Evolutionary conservation across 169 alveolate genomes (phyloP).

Genomic region (Perkinsus marinus): DNA sequence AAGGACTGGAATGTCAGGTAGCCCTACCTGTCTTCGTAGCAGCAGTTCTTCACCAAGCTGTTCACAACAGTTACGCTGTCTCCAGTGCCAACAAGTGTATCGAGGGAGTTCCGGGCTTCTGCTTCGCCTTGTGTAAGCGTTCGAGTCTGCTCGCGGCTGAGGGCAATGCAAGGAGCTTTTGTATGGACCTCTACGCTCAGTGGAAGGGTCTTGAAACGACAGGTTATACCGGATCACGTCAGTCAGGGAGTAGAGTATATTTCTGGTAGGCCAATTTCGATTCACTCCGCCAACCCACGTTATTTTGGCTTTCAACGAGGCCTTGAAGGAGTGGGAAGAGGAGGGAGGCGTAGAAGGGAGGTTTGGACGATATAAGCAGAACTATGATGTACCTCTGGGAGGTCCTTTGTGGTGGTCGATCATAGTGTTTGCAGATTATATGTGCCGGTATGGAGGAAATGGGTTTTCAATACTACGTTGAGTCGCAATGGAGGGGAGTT

Average conservation of each 20-base stretch:
- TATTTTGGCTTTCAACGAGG: conserved; percentile 29
- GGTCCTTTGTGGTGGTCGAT: not conserved
- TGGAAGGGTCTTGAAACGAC: conserved; percentile 16
- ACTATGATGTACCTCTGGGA: conserved; percentile 7
- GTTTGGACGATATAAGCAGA: conserved; percentile 23
- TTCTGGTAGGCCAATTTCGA: conserved; percentile 26
- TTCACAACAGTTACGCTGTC: not conserved
- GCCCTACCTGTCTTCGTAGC: not conserved
- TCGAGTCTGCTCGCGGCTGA: conserved; percentile 14
- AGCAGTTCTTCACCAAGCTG: too few species aligned
- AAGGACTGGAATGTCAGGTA: conserved; percentile 22
- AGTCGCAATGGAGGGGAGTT: conserved; percentile 16
- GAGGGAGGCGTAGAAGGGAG: conserved; percentile 39
- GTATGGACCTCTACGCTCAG: conserved; percentile 40
- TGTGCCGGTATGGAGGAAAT: conserved; percentile 9
- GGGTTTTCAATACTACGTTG: conserved; percentile 32
- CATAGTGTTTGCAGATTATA: not conserved
- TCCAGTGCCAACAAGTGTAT: conserved; percentile 39
- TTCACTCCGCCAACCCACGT: conserved; percentile 55
- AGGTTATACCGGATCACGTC: not conserved
- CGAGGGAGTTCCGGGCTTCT: conserved; percentile 47
- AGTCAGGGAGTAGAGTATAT: not conserved
- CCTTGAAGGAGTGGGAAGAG: conserved; percentile 31
- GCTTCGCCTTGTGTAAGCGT: conserved; percentile 28
- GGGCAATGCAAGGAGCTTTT: conserved; percentile 26